phyloP scores from a whole-genome alignment of 2,329 filamentous ascomycete genomes.

The Fusarium keratoplasticum region DNA sequence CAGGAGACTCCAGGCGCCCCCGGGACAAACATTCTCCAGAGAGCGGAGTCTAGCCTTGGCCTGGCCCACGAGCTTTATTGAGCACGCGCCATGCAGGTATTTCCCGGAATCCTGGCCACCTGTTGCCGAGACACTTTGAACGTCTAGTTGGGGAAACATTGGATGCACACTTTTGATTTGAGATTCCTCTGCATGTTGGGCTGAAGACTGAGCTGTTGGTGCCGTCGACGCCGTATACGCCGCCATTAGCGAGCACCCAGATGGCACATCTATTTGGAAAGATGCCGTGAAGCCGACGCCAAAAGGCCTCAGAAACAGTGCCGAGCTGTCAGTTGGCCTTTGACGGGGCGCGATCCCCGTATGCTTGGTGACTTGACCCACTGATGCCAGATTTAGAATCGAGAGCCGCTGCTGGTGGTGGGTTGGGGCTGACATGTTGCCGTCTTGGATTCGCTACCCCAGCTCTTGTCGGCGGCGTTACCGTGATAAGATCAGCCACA shows the following conservation, averaged over 20 bases:
- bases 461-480: neutral
- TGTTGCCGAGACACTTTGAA: neutral
- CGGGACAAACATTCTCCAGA: neutral
- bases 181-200: neutral
- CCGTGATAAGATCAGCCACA: neutral
- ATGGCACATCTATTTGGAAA: neutral
- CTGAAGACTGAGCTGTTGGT: neutral
- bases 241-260: neutral
- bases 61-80: neutral
- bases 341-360: neutral
- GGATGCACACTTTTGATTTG: neutral
- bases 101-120: neutral
- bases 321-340: neutral
- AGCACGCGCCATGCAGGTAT: neutral
- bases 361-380: neutral
- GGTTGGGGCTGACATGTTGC: neutral
- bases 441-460: neutral
- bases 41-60: neutral
- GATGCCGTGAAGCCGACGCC: neutral
- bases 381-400: neutral
- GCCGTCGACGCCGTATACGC: neutral
- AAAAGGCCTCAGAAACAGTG: neutral
- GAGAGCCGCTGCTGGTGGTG: neutral
- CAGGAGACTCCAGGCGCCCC: neutral
- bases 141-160: neutral